Conservation (phyloP, 73 alveolate genomes). For the Tetrahymena thermophila region DNA sequence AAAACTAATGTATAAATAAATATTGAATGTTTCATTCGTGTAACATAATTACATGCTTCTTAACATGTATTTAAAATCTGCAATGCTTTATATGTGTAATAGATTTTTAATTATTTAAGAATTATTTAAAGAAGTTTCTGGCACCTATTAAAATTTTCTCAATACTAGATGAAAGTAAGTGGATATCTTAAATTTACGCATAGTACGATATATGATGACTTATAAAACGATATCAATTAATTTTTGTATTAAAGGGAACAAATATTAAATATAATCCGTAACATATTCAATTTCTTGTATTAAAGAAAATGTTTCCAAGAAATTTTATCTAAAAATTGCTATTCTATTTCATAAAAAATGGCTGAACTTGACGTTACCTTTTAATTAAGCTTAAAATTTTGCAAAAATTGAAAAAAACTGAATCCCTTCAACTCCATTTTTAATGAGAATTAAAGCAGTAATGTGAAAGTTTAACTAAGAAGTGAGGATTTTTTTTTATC, state of each 20-base stretch:
- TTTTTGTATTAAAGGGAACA: neutral
- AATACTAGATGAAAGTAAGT: neutral
- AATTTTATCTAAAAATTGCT: neutral
- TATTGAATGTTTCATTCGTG: neutral
- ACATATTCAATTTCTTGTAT: neutral
- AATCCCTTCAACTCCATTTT: neutral
- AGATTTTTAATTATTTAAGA: neutral
- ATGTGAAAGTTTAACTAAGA: neutral
- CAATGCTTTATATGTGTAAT: neutral
- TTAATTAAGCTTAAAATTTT: no score
- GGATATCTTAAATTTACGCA: neutral
- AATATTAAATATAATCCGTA: neutral
- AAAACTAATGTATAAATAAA: neutral
- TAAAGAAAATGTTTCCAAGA: neutral
- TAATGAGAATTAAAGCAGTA: neutral
- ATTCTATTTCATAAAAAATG: neutral
- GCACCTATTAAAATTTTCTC: neutral
- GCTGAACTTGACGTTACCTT: neutral
- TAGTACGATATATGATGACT: neutral
- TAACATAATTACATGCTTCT: no score
- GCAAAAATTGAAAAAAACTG: neutral
- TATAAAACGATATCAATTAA: neutral
- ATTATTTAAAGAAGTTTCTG: neutral
- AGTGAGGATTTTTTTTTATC: neutral
- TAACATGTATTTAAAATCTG: neutral